phyloP scores from a whole-genome alignment of 352 stramenopile species.

The Phytophthora brassicae region DNA sequence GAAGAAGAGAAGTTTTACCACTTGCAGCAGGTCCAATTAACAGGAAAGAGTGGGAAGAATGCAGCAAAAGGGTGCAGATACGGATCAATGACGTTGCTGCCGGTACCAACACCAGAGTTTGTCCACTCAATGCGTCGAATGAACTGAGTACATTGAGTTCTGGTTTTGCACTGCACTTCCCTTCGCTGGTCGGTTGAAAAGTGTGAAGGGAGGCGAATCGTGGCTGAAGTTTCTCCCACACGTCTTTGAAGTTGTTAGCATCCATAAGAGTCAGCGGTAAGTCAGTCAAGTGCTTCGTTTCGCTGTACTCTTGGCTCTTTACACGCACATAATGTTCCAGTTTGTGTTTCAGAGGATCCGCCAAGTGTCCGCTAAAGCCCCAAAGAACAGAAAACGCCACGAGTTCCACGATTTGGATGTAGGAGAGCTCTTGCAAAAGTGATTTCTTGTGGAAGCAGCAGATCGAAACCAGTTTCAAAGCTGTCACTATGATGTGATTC shows the following conservation, averaged over 20 bases:
- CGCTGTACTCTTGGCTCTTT: conserved; percentile 38
- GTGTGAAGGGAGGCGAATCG: neutral
- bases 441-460: conserved; percentile 45
- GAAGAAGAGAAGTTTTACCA: conserved; percentile 57
- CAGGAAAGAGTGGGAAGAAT: conserved; percentile 46
- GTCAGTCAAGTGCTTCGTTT: conserved; percentile 40
- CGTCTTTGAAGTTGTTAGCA: conserved; percentile 36
- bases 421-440: conserved; percentile 34
- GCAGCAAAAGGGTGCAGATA: conserved; percentile 41
- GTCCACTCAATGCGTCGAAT: conserved; percentile 31
- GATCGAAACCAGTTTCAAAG: conserved; percentile 34
- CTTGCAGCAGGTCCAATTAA: conserved; percentile 42
- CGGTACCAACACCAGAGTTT: conserved; percentile 41
- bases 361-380: conserved; percentile 50
- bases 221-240: conserved; percentile 39
- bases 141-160: conserved; percentile 18
- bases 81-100: conserved; percentile 30
- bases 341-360: conserved; percentile 41
- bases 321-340: conserved; percentile 48
- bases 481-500: conserved; percentile 40
- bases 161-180: neutral
- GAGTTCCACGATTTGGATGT: conserved; percentile 31
- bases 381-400: conserved; percentile 53
- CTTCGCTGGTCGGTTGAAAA: neutral
- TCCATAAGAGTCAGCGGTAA: conserved; percentile 36